These are phyloP conservation scores for Euclidium syriacum DNA, from an alignment of 345 rosid genomes.

Conservation along the genomic window DNA sequence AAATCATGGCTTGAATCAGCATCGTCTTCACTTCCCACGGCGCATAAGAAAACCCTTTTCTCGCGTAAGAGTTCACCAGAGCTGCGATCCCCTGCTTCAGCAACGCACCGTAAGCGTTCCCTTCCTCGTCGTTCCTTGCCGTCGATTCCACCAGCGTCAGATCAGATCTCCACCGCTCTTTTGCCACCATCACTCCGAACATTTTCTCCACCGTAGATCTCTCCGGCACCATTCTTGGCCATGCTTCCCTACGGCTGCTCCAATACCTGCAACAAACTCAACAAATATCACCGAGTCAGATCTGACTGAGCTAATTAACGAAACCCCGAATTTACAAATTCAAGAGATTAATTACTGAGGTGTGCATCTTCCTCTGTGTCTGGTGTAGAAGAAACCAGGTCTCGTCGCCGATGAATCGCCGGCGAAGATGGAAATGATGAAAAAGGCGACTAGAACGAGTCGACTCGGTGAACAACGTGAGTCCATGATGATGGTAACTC, in stretches of 20 bases:
- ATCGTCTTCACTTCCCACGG: slow-evolving; percentile 89
- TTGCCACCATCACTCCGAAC: slow-evolving; percentile 62
- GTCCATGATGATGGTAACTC: slow-evolving; percentile 14
- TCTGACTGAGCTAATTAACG: not conserved
- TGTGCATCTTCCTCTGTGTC: slow-evolving; percentile 80
- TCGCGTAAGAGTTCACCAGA: slow-evolving; percentile 71
- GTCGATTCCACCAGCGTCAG: slow-evolving; percentile 65
- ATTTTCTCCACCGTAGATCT: slow-evolving; percentile 65
- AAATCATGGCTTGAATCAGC: slow-evolving; percentile 57
- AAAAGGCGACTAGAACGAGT: slow-evolving; percentile 20
- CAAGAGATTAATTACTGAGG: slow-evolving; percentile 43
- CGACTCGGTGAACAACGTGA: slow-evolving; percentile 8
- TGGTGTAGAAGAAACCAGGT: slow-evolving; percentile 56
- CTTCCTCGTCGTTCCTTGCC: slow-evolving; percentile 46
- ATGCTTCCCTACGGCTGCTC: slow-evolving; percentile 71
- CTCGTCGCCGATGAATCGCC: slow-evolving; percentile 15
- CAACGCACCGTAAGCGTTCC: slow-evolving; percentile 47
- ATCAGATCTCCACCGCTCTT: slow-evolving; percentile 70
- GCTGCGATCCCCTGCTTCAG: slow-evolving; percentile 76
- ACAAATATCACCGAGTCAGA: slow-evolving; percentile 6
- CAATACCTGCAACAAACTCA: slow-evolving; percentile 50
- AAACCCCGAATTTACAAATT: not conserved
- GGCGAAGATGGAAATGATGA: slow-evolving; percentile 18
- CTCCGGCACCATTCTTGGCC: slow-evolving; percentile 91
- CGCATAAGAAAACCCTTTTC: slow-evolving; percentile 46